A percentile compares a stretch with the other conserved stretches of the same genome.
Conservation (phyloP, 495 filamentous ascomycete species). For the Aspergillus ostianus region DNA sequence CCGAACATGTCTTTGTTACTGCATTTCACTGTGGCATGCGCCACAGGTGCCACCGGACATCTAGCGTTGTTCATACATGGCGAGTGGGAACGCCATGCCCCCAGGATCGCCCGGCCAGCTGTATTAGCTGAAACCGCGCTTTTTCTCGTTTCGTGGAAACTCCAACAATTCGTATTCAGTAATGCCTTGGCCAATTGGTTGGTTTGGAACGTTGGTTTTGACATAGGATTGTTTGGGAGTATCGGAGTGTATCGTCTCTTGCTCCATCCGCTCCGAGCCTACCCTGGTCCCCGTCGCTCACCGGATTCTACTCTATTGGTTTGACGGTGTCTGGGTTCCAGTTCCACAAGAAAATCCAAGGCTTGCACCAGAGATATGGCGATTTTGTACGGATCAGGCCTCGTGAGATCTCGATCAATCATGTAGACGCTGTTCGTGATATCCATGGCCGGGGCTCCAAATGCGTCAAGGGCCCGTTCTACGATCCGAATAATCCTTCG, state of each 20-base stretch:
- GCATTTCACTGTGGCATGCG: too few relatives aligned
- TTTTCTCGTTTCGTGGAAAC: background rate
- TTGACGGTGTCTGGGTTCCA: constrained; percentile 20
- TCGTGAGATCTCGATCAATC: constrained; percentile 35
- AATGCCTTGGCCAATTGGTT: background rate
- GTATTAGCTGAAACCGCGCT: background rate
- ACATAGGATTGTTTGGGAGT: constrained; percentile 33
- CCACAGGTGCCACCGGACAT: too few relatives aligned
- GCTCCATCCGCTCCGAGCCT: constrained; percentile 40
- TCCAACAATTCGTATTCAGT: background rate
- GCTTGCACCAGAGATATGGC: constrained; percentile 34
- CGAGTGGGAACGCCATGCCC: background rate
- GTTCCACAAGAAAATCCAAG: constrained; percentile 11
- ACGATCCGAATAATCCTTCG: constrained; percentile 6
- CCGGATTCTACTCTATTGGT: constrained; percentile 37
- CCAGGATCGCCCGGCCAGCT: background rate
- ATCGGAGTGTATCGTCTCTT: constrained; percentile 44
- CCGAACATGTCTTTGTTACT: too few relatives aligned
- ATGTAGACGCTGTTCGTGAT: constrained; percentile 16
- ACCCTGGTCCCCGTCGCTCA: constrained; percentile 38
- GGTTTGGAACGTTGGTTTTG: background rate
- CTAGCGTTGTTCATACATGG: too few relatives aligned
- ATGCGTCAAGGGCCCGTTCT: constrained; percentile 28
- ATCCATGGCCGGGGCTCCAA: constrained; percentile 28
- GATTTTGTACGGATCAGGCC: constrained; percentile 39